Base-by-base conservation (phyloP, 176 grass and related monocot species). In the Elymus sibiricus region DNA sequence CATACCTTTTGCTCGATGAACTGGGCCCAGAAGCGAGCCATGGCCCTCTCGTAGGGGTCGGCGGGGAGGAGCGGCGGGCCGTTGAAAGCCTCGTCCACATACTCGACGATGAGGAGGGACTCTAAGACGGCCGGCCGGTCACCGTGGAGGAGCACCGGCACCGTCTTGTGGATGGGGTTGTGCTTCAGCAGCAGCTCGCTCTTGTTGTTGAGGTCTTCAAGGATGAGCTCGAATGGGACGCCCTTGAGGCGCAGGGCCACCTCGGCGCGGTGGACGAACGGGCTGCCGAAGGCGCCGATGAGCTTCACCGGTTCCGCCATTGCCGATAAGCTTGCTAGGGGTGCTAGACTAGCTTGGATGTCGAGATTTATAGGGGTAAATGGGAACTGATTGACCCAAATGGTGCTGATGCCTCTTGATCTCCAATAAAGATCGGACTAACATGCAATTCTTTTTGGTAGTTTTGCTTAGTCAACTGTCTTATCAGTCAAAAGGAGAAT, bases 11-110 rank as follows among this genome's bases (percentile, higher is more conserved):
- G 49, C 12, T 77, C 75, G 49, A 77, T 35, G 75, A 77, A 77
- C 11, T 77, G 75, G 9, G 49, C 28, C 47, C 75, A 76, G 46
- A 76, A 76, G 46, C 73, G 73, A 0, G 73, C 46, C 44, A 53
- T 76, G 46, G 73, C 73, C 12, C 73, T 46, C 15, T 6, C 73
- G 27, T 76, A 76, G 16, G 73, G 26, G 46, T 76, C 27, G 9
- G 0, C 1, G 9, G 73, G 73, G 16, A 77, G 75, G 29, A 77
- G 28, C 5, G 75, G 49, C 1, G 64, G 53, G 1, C 87, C 87
- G 3, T 70, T 31, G 28, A 83, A 89, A 21, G 79, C 59, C 74
- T 87, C 84, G 7, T 90, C 89, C 21, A 87, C 25, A 32, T 90
- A 90, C 19, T 90, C 80, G 21, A 90, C 29, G 73, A 86, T 58